Evolutionary conservation across 306 rosid species (phyloP).

Genomic region (Rosa persica): DNA sequence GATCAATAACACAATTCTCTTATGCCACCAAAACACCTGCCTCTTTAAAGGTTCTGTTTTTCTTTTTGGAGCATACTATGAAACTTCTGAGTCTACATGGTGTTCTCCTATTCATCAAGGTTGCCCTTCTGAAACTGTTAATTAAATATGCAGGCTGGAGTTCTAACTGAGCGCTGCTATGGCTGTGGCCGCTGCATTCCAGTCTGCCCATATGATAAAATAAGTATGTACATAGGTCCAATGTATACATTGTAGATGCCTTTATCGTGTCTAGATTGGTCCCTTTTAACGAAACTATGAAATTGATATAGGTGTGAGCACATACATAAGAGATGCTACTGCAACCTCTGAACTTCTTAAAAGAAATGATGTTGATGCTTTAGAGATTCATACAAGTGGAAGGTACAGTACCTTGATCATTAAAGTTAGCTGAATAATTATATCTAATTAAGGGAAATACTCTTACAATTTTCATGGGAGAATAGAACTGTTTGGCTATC

Average conservation of each 20-base stretch:
- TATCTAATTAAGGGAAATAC: background rate
- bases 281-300: slow-evolving; percentile 6
- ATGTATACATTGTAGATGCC: background rate
- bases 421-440: background rate
- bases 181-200: slow-evolving; percentile 97
- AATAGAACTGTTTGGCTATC: background rate
- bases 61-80: background rate
- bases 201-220: slow-evolving; percentile 89
- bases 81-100: background rate
- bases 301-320: slow-evolving; percentile 53
- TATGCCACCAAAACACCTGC: slow-evolving; percentile 26
- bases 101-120: background rate
- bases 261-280: slow-evolving; percentile 3
- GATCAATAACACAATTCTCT: slow-evolving; percentile 33
- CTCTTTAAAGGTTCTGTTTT: slow-evolving; percentile 33
- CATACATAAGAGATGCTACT: slow-evolving; percentile 68
- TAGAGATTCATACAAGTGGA: slow-evolving; percentile 89
- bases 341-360: slow-evolving; percentile 61
- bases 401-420: slow-evolving; percentile 46
- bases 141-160: slow-evolving; percentile 61
- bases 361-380: slow-evolving; percentile 69
- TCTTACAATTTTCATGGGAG: background rate
- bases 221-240: slow-evolving; percentile 58
- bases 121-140: background rate
- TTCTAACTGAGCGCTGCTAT: slow-evolving; percentile 85